Percentiles rank a stretch among this genome's conserved stretches.
These are phyloP conservation scores for Boeremia exigua DNA, from an alignment of 2,329 filamentous ascomycete genomes.

Conservation along the genomic window DNA sequence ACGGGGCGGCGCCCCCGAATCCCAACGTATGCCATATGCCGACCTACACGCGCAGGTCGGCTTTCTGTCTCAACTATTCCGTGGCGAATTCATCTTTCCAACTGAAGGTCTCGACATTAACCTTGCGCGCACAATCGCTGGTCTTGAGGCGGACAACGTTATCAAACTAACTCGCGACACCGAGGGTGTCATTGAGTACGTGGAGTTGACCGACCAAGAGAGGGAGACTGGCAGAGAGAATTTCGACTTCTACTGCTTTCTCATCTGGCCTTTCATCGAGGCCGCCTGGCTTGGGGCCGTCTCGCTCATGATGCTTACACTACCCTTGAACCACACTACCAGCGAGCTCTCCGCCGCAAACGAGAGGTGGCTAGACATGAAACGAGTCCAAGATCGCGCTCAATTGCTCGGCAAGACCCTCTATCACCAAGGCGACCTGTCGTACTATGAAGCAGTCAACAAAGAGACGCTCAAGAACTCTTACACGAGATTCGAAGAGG, in stretches of 20 bases:
- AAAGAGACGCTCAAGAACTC: constrained; percentile 97
- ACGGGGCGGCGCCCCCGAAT: constrained; percentile 80
- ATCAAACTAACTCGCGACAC: constrained; percentile 69
- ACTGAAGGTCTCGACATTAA: constrained; percentile 83
- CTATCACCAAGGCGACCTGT: constrained; percentile 95
- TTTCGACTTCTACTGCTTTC: constrained; percentile 97
- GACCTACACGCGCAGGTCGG: constrained; percentile 79
- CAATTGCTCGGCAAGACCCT: constrained; percentile 91
- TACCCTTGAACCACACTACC: constrained; percentile 59
- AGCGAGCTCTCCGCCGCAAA: constrained; percentile 8
- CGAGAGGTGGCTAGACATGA: constrained; percentile 79
- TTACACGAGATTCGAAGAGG: constrained; percentile 85
- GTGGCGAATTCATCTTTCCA: constrained; percentile 96
- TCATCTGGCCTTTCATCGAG: constrained; percentile 98
- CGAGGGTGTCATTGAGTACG: constrained; percentile 59
- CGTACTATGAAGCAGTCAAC: constrained; percentile 98
- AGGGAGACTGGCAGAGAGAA: constrained; percentile 84
- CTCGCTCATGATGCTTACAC: constrained; percentile 83
- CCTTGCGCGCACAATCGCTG: constrained; percentile 76
- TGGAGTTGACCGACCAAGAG: constrained; percentile 80
- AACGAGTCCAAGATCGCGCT: constrained; percentile 79
- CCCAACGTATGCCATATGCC: constrained; percentile 77
- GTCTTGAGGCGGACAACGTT: constrained; percentile 79
- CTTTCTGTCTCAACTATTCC: constrained; percentile 89
- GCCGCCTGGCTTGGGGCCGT: constrained; percentile 91